These are phyloP conservation scores for Choiromyces venosus DNA, from an alignment of 495 filamentous ascomycete species.

Conservation along the genomic window DNA sequence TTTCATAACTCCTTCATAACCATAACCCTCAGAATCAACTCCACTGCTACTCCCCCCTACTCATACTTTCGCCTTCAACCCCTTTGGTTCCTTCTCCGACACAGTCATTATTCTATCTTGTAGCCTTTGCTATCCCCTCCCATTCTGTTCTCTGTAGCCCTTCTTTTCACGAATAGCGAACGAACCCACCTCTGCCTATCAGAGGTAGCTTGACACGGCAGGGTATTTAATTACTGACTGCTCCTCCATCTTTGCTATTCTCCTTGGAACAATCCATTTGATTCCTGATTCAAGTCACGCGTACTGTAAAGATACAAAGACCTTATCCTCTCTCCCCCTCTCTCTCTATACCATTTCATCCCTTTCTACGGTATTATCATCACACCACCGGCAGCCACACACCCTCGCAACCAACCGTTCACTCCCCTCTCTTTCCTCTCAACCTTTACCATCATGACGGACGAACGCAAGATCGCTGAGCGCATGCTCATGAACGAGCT, in stretches of 20 bases:
- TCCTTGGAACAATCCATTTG: background rate
- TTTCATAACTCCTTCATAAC: conserved; percentile 14
- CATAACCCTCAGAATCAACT: conserved; percentile 15
- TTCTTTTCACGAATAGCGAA: background rate
- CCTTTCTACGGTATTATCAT: background rate
- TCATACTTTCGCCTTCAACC: background rate
- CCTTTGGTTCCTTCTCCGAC: background rate
- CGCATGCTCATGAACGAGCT: conserved; percentile 85
- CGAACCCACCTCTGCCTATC: background rate
- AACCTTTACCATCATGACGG: conserved; percentile 23
- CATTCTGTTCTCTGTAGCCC: conserved; percentile 4
- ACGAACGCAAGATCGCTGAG: conserved; percentile 52
- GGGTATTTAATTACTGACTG: conserved; percentile 1
- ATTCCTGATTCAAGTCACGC: background rate
- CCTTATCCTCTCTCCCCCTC: background rate
- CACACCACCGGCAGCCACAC: background rate
- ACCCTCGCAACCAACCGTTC: background rate
- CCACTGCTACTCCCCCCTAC: conserved; percentile 11
- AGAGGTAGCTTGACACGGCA: conserved; percentile 1
- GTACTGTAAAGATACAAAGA: background rate
- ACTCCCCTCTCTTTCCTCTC: background rate
- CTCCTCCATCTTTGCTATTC: background rate
- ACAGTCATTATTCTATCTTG: conserved; percentile 3
- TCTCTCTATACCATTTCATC: background rate
- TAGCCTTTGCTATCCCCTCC: conserved; percentile 3